A percentile compares a stretch with the other conserved stretches of the same genome.
Evolutionary conservation across 2,329 filamentous ascomycete species (phyloP).

Genomic region (Hymenoscyphus fructigenus): DNA sequence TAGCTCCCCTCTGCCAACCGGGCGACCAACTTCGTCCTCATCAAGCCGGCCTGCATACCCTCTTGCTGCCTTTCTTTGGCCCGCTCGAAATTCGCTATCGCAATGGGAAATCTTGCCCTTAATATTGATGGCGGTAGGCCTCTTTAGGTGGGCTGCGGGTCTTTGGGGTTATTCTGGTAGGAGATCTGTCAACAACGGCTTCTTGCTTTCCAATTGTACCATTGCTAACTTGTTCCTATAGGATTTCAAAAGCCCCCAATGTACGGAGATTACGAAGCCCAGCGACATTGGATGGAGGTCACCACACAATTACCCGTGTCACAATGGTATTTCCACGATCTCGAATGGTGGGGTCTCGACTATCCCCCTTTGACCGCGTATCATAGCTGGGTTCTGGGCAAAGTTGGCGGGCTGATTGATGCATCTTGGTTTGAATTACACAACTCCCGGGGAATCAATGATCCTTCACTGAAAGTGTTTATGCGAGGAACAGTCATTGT

Average conservation of each 20-base stretch:
- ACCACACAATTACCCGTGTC: slow-evolving; percentile 85
- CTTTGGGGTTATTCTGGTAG: slow-evolving; percentile 95
- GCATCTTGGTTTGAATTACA: slow-evolving; percentile 85
- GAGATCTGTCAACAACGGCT: slow-evolving; percentile 4
- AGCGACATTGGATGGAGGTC: slow-evolving; percentile 98
- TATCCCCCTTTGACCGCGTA: slow-evolving; percentile 98
- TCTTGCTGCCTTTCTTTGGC: slow-evolving; percentile 91
- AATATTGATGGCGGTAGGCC: slow-evolving; percentile 82
- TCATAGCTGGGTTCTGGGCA: slow-evolving; percentile 93
- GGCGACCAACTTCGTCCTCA: slow-evolving; percentile 13
- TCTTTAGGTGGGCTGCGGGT: slow-evolving; percentile 90
- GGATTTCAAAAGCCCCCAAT: slow-evolving; percentile 81
- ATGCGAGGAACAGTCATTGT: slow-evolving; percentile 92
- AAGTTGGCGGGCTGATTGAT: slow-evolving; percentile 76
- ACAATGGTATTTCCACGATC: slow-evolving; percentile 97
- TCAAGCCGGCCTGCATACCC: slow-evolving; percentile 72
- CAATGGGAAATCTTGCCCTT: slow-evolving; percentile 91
- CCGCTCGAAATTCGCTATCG: slow-evolving; percentile 76
- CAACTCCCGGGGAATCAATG: slow-evolving; percentile 77
- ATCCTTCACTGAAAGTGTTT: slow-evolving; percentile 80
- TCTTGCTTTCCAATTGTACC: neutral
- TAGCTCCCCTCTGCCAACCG: slow-evolving; percentile 17
- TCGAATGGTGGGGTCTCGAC: slow-evolving; percentile 97
- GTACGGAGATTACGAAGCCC: slow-evolving; percentile 96
- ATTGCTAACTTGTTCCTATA: slow-evolving; percentile 37